phyloP scores from a whole-genome alignment of 192 early-diverging fungal species.

The Rhizophagus prolifer region DNA sequence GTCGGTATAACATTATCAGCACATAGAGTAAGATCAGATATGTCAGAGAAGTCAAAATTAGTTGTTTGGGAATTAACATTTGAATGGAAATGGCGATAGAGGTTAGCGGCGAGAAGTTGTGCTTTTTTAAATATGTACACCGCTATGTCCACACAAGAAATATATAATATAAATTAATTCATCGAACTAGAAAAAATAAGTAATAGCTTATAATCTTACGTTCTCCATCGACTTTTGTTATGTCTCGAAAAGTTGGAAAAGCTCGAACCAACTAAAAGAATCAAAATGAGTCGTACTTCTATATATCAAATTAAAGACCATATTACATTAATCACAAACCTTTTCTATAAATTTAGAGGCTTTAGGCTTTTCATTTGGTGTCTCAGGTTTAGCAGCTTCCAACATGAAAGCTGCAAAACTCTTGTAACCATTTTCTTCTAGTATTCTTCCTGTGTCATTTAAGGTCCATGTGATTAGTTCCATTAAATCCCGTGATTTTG shows the following conservation, averaged over 20 bases:
- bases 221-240: slow-evolving; percentile 46
- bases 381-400: slow-evolving; percentile 50
- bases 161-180: not conserved
- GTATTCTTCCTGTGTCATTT: slow-evolving; percentile 67
- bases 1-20: slow-evolving; percentile 76
- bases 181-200: no score
- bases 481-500: slow-evolving; percentile 59
- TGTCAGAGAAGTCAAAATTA: slow-evolving; percentile 67
- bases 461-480: slow-evolving; percentile 61
- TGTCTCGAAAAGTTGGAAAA: slow-evolving; percentile 73
- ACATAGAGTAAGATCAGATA: slow-evolving; percentile 67
- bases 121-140: slow-evolving; percentile 81
- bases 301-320: not conserved
- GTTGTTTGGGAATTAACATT: slow-evolving; percentile 35
- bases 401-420: slow-evolving; percentile 72
- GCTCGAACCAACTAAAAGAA: slow-evolving; percentile 51
- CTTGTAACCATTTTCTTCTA: slow-evolving; percentile 60
- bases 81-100: slow-evolving; percentile 60
- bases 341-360: slow-evolving; percentile 55
- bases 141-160: not conserved
- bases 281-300: slow-evolving; percentile 13
- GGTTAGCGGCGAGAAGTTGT: slow-evolving; percentile 65
- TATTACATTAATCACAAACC: slow-evolving; percentile 3
- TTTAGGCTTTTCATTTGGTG: slow-evolving; percentile 40
- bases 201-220: slow-evolving; percentile 18